These are phyloP conservation scores for Leishmania gerbilli DNA, from an alignment of 208 protist species.

Conservation along the genomic window DNA sequence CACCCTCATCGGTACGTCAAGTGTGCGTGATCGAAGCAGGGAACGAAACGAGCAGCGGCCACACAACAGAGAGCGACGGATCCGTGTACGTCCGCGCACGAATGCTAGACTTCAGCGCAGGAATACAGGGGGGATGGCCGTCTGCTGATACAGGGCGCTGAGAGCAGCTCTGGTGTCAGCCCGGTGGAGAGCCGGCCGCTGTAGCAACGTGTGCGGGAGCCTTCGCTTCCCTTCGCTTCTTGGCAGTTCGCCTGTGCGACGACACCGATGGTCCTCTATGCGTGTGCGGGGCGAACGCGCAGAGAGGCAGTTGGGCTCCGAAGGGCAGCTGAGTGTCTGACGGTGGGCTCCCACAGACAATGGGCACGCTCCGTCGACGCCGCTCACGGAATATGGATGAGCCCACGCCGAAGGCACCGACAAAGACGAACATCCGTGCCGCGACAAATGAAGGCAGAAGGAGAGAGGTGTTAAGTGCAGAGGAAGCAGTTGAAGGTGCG, in stretches of 20 bases:
- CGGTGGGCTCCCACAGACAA: not conserved
- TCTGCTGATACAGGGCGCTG: not conserved
- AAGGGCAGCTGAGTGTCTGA: not conserved
- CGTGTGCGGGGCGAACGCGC: not conserved
- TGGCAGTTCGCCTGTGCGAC: not conserved
- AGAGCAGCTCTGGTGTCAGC: not conserved
- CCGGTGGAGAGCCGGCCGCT: not conserved
- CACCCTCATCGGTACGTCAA: constrained; percentile 47
- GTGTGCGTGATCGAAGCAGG: not conserved
- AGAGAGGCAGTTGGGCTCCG: not conserved
- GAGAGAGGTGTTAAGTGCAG: not conserved
- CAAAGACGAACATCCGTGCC: not conserved
- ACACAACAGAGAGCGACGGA: too few relatives aligned
- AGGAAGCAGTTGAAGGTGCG: not conserved
- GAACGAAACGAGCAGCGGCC: not conserved
- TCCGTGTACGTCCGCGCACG: not conserved
- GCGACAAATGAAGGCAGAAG: not conserved
- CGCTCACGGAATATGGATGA: not conserved
- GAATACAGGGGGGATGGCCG: not conserved
- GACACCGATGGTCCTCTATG: not conserved
- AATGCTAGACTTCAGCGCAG: not conserved
- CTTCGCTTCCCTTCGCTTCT: not conserved
- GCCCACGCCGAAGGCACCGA: not conserved
- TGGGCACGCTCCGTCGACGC: not conserved
- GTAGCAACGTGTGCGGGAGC: not conserved